These are phyloP conservation scores for Lactuca saligna DNA, from an alignment of 129 eudicot species.

Conservation along the genomic window DNA sequence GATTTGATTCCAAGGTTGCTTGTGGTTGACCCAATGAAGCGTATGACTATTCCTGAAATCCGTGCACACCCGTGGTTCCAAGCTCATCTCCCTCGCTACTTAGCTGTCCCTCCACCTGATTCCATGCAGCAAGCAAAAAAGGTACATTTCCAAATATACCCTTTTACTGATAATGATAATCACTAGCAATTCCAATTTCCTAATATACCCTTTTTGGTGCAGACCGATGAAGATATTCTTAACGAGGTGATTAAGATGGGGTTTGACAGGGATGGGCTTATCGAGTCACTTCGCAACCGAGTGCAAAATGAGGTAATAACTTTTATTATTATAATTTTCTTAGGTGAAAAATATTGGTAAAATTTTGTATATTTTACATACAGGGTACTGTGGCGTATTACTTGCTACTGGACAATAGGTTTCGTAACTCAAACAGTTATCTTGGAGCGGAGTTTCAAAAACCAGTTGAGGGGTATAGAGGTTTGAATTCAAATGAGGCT, in stretches of 20 bases:
- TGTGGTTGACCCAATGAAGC: conserved; percentile 86
- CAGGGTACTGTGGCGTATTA: conserved; percentile 98
- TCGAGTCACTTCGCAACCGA: conserved; percentile 84
- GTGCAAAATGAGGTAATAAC: conserved; percentile 82
- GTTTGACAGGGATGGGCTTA: conserved; percentile 71
- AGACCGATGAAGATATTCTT: conserved; percentile 96
- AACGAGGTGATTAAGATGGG: conserved; percentile 91
- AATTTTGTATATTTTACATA: conserved; percentile 11
- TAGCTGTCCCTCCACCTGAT: conserved; percentile 96
- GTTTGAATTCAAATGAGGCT: conserved; percentile 49
- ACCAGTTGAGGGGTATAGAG: conserved; percentile 58
- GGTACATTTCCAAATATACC: conserved; percentile 31
- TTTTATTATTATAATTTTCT: no score
- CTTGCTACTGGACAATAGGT: conserved; percentile 85
- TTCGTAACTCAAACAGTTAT: conserved; percentile 80
- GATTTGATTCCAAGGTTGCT: conserved; percentile 94
- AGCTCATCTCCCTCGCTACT: conserved; percentile 82
- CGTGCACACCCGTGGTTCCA: conserved; percentile 83
- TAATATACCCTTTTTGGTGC: conserved; percentile 12
- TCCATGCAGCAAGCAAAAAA: conserved; percentile 91
- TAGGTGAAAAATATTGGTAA: neutral
- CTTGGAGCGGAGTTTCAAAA: conserved; percentile 97
- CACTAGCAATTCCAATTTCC: neutral
- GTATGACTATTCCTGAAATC: conserved; percentile 88
- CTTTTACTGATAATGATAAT: conserved; percentile 1